These are phyloP conservation scores for Hypoxylon fragiforme DNA, from an alignment of 495 filamentous ascomycete genomes.

Conservation along the genomic window DNA sequence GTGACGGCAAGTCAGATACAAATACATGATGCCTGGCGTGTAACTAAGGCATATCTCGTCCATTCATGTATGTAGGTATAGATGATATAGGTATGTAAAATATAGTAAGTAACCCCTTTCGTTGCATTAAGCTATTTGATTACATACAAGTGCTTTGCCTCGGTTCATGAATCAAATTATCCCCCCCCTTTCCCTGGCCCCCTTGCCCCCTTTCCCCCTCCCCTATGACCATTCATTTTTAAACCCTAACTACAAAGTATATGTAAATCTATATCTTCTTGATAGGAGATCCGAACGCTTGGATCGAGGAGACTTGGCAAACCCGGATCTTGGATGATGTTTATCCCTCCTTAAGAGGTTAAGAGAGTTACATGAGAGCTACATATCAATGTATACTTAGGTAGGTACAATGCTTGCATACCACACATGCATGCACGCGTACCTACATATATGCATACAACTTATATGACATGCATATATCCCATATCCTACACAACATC, in stretches of 20 bases:
- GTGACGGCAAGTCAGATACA: too few species aligned
- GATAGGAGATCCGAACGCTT: conserved; percentile 30
- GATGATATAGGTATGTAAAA: too few species aligned
- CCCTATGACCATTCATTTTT: not conserved
- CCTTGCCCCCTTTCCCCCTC: not conserved
- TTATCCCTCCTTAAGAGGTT: conserved; percentile 25
- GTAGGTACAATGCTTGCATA: conserved; percentile 28
- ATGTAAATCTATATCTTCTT: conserved; percentile 20
- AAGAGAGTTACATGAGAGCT: not conserved
- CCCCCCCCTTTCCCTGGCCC: not conserved
- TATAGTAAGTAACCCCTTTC: too few species aligned
- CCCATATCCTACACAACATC: conserved; percentile 1
- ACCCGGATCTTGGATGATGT: conserved; percentile 31
- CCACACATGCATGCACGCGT: conserved; percentile 26
- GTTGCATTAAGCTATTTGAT: conserved; percentile 5
- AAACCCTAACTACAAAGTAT: conserved; percentile 1
- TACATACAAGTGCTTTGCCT: conserved; percentile 15
- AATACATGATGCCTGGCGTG: too few species aligned
- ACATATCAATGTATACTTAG: conserved; percentile 13
- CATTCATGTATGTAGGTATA: too few species aligned
- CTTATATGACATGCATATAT: conserved; percentile 21
- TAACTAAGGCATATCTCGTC: too few species aligned
- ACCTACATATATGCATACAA: conserved; percentile 9
- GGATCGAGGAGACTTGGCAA: conserved; percentile 30
- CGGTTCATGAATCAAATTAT: conserved; percentile 9